Base-by-base conservation (phyloP, 2,329 filamentous ascomycete species). In the Nigrospora oryzae region DNA sequence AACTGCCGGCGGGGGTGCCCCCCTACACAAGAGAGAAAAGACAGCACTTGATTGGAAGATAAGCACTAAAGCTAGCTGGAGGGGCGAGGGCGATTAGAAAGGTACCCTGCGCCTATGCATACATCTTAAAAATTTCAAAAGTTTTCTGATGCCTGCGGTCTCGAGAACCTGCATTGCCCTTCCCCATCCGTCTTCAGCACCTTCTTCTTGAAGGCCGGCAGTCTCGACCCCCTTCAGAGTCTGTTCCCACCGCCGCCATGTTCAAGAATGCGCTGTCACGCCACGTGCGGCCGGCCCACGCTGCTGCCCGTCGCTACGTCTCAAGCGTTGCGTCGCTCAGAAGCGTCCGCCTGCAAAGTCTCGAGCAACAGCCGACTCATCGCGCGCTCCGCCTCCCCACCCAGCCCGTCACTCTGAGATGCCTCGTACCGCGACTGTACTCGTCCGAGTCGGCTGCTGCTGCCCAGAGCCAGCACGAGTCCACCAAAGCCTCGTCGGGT, bases 401-500 rank as follows among this genome's bases (percentile, higher is more conserved):
- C 35, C 33, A 33, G 33, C 16, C 44, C 16, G n/a, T 42, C 13
- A 42, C 45, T 3, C 30, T 44, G 36, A 38, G 41, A 19, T 19
- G 23, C 12, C 35, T 45, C 13, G 37, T 35, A 2, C 36, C 38
- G 17, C 42, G 49, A 13, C 38, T 43, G 32, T 51, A 51, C 35
- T 49, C 46, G 30, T 14, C 38, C 8, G 40, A 45, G 33, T 35
- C 44, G 14, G 38, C 46, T 16, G 42, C 42, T 28, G 44, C 40
- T 33, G 31, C 33, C 35, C 13, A 36, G 37, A n/a, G n/a, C 19
- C 16, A 28, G 11, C 23, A 42, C 33, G 36, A 36, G 11, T 23
- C 34, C n/a, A 12, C 30, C 15, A 14, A 37, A 3, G n/a, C 28
- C 19, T 15, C 56, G 11, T 44, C 53, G 2, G 60, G 53, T 13